These are phyloP conservation scores for Orbilia brochopaga DNA, from an alignment of 2,329 filamentous ascomycete species.

Conservation along the genomic window DNA sequence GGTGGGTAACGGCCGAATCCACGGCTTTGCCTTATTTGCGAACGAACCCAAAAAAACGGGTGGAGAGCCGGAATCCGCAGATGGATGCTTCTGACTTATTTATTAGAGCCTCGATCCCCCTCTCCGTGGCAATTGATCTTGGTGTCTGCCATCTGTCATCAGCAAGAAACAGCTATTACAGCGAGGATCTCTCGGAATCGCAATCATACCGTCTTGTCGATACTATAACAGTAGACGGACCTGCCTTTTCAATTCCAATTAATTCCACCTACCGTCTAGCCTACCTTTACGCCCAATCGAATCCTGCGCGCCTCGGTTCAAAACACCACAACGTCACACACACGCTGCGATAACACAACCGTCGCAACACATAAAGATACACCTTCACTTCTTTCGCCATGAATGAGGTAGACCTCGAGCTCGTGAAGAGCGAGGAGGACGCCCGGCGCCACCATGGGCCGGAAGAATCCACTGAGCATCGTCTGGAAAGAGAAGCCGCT, in stretches of 20 bases:
- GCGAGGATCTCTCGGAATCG: no score
- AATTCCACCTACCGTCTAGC: no score
- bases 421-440: slow-evolving; percentile 36
- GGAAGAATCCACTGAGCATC: slow-evolving; percentile 6
- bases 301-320: slow-evolving; percentile 10
- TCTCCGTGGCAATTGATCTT: slow-evolving; percentile 6
- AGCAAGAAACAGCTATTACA: slow-evolving; percentile 1
- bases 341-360: slow-evolving; percentile 19
- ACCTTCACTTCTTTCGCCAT: slow-evolving; percentile 1
- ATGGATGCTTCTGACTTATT: slow-evolving; percentile 15
- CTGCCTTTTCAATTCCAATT: no score
- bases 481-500: slow-evolving; percentile 30
- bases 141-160: slow-evolving; percentile 6
- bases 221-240: not conserved
- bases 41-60: slow-evolving; percentile 25
- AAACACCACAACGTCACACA: not conserved
- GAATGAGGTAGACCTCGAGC: slow-evolving; percentile 45
- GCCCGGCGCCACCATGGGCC: slow-evolving; percentile 23
- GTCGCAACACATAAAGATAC: slow-evolving; percentile 9
- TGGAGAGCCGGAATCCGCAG: not conserved
- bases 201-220: not conserved
- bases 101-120: slow-evolving; percentile 48
- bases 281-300: no score
- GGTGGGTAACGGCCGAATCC: slow-evolving; percentile 28
- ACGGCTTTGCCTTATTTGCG: slow-evolving; percentile 29